These are phyloP conservation scores for Fusarium lyarnte DNA, from an alignment of 2,329 filamentous ascomycete species.

Conservation along the genomic window DNA sequence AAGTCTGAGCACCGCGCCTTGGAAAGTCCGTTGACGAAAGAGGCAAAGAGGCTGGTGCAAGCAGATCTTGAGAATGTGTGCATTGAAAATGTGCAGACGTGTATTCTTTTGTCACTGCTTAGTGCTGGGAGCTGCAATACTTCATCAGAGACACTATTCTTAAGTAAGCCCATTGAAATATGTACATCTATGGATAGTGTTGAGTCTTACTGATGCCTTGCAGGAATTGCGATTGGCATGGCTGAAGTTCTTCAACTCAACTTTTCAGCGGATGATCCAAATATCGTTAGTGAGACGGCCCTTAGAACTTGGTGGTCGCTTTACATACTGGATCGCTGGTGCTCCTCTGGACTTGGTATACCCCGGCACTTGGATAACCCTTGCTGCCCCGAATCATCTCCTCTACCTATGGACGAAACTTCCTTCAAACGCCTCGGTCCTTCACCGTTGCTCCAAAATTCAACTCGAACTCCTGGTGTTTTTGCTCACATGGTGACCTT, in stretches of 20 bases:
- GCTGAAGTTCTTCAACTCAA: slow-evolving; percentile 5
- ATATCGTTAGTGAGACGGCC: neutral
- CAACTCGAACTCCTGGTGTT: accelerated
- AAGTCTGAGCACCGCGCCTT: neutral
- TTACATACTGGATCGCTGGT: slow-evolving; percentile 4
- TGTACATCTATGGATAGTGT: too few species aligned
- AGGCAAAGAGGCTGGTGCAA: neutral
- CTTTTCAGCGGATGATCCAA: neutral
- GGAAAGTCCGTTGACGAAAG: neutral
- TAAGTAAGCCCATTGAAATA: neutral
- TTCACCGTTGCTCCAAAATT: accelerated
- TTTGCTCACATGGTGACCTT: slow-evolving; percentile 1
- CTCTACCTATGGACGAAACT: neutral
- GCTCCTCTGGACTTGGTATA: neutral
- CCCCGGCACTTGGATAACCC: neutral
- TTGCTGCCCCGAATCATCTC: neutral
- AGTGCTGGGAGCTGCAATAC: neutral
- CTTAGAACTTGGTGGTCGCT: slow-evolving; percentile 5
- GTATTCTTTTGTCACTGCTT: neutral
- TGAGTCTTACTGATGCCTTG: neutral
- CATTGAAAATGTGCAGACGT: slow-evolving; percentile 1
- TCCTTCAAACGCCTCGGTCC: neutral
- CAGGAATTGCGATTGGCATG: slow-evolving; percentile 6
- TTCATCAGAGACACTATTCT: slow-evolving; percentile 2
- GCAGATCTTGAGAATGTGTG: slow-evolving; percentile 9